Evolutionary conservation across 345 rosid species (phyloP).

Genomic region (Salix exigua): DNA sequence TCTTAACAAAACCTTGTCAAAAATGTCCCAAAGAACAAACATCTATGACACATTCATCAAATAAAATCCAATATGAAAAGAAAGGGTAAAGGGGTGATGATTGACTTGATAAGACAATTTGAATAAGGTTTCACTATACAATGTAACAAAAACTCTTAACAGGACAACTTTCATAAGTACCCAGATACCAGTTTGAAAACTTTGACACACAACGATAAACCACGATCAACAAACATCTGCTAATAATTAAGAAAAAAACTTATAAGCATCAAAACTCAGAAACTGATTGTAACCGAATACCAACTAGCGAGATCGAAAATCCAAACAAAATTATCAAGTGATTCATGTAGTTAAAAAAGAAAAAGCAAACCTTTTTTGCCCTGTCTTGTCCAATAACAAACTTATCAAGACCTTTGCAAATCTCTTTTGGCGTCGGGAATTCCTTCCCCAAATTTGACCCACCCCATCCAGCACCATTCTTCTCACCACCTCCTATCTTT

Average conservation of each 20-base stretch:
- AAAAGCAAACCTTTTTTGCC: conserved; percentile 66
- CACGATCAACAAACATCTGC: neutral
- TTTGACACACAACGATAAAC: neutral
- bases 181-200: neutral
- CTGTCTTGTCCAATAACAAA: conserved; percentile 81
- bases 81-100: too few relatives aligned
- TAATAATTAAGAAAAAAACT: neutral
- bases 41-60: neutral
- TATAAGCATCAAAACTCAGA: neutral
- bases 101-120: neutral
- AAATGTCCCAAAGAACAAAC: neutral
- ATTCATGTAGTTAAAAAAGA: too few relatives aligned
- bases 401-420: conserved; percentile 78
- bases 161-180: too few relatives aligned
- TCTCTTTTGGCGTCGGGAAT: conserved; percentile 88
- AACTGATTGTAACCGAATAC: neutral
- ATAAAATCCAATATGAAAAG: neutral
- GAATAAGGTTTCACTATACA: neutral
- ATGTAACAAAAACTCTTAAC: neutral
- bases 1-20: neutral
- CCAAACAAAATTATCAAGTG: too few relatives aligned
- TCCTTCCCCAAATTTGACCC: conserved; percentile 85
- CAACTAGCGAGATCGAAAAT: neutral
- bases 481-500: conserved; percentile 17
- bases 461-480: conserved; percentile 51